Evolutionary conservation across 1,139 yeast genomes (phyloP), one percentile per base, ranked within the genome.

Genomic region (Nadsonia commutata): DNA sequence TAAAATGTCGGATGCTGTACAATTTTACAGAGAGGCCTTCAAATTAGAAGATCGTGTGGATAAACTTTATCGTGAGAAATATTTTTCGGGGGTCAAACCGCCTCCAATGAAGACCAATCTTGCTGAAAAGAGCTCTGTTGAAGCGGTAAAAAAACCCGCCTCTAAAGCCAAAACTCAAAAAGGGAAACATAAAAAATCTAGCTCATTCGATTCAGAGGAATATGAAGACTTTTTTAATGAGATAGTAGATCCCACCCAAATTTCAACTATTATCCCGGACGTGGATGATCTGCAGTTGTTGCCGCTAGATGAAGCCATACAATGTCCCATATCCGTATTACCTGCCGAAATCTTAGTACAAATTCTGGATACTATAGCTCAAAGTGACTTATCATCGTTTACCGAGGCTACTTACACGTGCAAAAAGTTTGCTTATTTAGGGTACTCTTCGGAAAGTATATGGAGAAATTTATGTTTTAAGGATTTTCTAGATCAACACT

Each of bases 1-100:
- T 0, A 67, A 76, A 47, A 70, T 86, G 74, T 70, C 83, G 3
- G 95, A 85, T 54, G 95, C 96, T 0, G 77, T 84, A 33, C 72
- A 68, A 38, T 70, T 65, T 49, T 86, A 86, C 62, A 66, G 95
- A 46, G 70, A 70, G 49, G 95, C 95, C 0, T 74, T 78, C 57
- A 77, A 70, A 38, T 42, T 45, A 36, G 48, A 56, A 57, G 80
- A 74, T 3, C 70, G 70, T 43, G 86, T 85, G 4, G 95, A 86
- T 54, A 63, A 71, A 46, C 60, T 75, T 20, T 84, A 84, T 57
- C 66, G 94, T 21, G 71, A 72, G 47, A 74, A 71, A 51, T 54
- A 57, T 47, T 56, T 46, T 65, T 46, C 54, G 7, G 44, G 38
- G 20, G 36, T 21, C 13, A 27, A 27, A 13, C 33, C 33, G 33